Evolutionary conservation across 2,329 filamentous ascomycete genomes (phyloP).

Genomic region (Ophiostoma triangulosporum): DNA sequence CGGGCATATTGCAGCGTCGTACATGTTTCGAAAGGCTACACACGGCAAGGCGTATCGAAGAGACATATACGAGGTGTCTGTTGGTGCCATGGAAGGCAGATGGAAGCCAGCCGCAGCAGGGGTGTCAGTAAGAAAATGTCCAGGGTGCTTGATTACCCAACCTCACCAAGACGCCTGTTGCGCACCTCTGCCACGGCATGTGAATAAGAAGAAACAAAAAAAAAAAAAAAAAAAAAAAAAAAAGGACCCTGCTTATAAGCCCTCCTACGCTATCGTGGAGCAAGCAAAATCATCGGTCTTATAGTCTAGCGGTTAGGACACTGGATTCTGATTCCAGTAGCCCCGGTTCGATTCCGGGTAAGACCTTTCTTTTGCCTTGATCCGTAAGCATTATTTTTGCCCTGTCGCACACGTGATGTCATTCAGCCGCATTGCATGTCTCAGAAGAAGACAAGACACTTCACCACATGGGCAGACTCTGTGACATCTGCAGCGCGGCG

Average conservation of each 20-base stretch:
- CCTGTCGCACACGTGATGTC: neutral
- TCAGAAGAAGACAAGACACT: neutral
- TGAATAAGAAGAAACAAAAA: too few species aligned
- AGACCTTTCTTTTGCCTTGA: neutral
- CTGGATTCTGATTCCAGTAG: conserved; percentile 11
- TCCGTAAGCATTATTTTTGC: conserved; percentile 1
- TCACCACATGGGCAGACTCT: neutral
- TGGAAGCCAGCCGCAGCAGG: neutral
- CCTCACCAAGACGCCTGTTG: neutral
- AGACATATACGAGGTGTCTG: neutral
- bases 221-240: too few species aligned
- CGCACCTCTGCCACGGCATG: too few species aligned
- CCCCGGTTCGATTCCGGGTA: conserved; percentile 9
- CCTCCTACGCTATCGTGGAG: neutral
- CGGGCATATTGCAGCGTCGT: neutral
- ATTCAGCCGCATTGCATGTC: neutral
- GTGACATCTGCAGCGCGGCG: too few species aligned
- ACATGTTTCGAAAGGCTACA: neutral
- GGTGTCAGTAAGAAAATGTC: too few species aligned
- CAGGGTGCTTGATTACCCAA: too few species aligned
- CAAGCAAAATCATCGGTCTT: neutral
- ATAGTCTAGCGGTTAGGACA: conserved; percentile 11
- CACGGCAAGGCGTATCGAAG: neutral
- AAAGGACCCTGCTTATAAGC: neutral
- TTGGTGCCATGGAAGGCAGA: neutral